Base-by-base conservation (phyloP, 2,329 filamentous ascomycete species). In the Capronia americana region DNA sequence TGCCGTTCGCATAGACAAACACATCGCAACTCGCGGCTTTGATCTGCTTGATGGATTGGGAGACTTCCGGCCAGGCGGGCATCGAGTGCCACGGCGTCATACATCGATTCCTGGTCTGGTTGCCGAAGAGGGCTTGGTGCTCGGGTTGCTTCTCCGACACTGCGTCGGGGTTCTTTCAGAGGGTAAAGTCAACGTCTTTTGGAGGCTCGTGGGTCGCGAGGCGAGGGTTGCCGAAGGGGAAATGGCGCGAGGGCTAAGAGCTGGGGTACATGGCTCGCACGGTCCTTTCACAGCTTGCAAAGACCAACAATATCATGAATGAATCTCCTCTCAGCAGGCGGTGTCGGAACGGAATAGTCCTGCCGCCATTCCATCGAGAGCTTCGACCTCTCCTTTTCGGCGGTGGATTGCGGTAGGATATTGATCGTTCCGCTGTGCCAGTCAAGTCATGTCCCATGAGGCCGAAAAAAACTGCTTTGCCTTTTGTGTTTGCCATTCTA, bases 361-460 rank as follows among this genome's bases (percentile, higher is more conserved):
- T 78, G 77, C 38, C 84, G 81, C 85, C 85, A 86, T 69, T 81
- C 77, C 0, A 85, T 76, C 0, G 84, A 83, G 50, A 87, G 70
- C 1, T 65, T 68, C 6, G 78, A 82, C 11, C 77, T 73, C 11
- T 74, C 71, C 0, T 69, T 57, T 23, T 71, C 38, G 6, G 77
- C 63, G 26, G 83, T 75, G 0, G 73, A 67, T 1, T 69, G 7
- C 1, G 81, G 82, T 1, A 82, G 71, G 2, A 76, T 72, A 20
- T 72, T 30, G n/a, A 77, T 68, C 10, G 80, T 76, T 44, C 77
- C 77, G 55, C 72, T 74, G 66, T 86, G 83, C 85, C 83, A 87
- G 73, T 87, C 79, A 2, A 85, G 82, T 68, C 84, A 86, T 28
- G 84, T 87, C 85, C 84, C 84, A 86, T 86, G 71, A 86, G 83